These are phyloP conservation scores for Ramalina intermedia DNA, from an alignment of 495 filamentous ascomycete genomes.

Conservation along the genomic window DNA sequence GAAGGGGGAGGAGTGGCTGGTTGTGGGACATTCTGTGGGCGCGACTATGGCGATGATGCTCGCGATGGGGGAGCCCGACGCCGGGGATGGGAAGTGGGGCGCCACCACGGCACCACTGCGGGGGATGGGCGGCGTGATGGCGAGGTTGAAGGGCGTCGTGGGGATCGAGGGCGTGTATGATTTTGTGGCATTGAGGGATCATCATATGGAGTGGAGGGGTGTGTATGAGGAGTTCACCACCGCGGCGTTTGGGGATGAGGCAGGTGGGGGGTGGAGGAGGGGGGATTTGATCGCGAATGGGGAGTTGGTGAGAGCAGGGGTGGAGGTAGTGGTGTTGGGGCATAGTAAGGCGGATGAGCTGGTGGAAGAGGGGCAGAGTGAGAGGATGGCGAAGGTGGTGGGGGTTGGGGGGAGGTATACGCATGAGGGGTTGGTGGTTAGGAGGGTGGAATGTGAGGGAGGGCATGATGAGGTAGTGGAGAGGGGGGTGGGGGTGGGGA, in stretches of 20 bases:
- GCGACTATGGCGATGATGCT: conserved; percentile 59
- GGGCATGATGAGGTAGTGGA: conserved; percentile 50
- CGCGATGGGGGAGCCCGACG: conserved; percentile 30
- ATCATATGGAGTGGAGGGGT: conserved; percentile 22
- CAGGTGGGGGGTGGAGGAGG: conserved; percentile 34
- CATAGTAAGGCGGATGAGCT: conserved; percentile 47
- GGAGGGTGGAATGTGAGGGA: conserved; percentile 37
- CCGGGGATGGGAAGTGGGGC: not conserved
- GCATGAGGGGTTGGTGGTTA: conserved; percentile 19
- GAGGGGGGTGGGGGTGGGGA: conserved; percentile 35
- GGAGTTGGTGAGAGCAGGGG: conserved; percentile 25
- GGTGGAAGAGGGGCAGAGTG: conserved; percentile 39
- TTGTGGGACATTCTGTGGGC: conserved; percentile 67
- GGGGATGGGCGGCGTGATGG: conserved; percentile 17
- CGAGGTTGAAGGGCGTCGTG: conserved; percentile 38
- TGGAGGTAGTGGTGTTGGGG: conserved; percentile 39
- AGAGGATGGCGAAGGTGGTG: conserved; percentile 29
- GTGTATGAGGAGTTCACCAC: conserved; percentile 46
- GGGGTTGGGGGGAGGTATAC: conserved; percentile 17
- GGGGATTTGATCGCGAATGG: conserved; percentile 35
- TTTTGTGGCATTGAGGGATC: conserved; percentile 35
- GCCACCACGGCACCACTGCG: not conserved
- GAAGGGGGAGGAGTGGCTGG: conserved; percentile 33
- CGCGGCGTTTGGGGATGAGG: conserved; percentile 45
- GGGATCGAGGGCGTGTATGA: conserved; percentile 56